A percentile compares a stretch with the other conserved stretches of the same genome.
phyloP scores from a whole-genome alignment of 1,139 yeast genomes.

The Hansenula sp. region DNA sequence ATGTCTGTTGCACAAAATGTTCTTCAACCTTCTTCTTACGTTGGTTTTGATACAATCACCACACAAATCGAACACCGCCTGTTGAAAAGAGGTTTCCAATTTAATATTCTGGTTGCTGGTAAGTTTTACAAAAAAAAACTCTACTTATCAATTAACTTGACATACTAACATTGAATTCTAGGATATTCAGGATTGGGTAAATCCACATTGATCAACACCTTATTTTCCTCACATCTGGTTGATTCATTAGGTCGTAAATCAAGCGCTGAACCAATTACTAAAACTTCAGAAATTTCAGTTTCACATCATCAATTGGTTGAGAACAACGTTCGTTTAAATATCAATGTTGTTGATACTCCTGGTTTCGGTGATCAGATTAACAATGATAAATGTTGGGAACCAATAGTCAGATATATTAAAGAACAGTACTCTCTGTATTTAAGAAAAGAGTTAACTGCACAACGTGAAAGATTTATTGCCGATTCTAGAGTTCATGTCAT shows the following conservation, averaged over 20 bases:
- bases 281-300: slow-evolving; percentile 84
- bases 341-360: slow-evolving; percentile 92
- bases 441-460: slow-evolving; percentile 94
- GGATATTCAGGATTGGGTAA: slow-evolving; percentile 87
- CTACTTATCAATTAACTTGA: too few relatives aligned
- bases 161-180: too few relatives aligned
- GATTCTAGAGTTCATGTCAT: slow-evolving; percentile 97
- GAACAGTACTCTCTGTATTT: slow-evolving; percentile 93
- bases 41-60: slow-evolving; percentile 95
- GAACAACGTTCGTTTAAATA: slow-evolving; percentile 79
- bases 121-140: too few relatives aligned
- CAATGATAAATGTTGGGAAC: slow-evolving; percentile 97
- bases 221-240: slow-evolving; percentile 79
- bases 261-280: slow-evolving; percentile 63
- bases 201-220: slow-evolving; percentile 84
- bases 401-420: slow-evolving; percentile 88
- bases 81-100: slow-evolving; percentile 89
- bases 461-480: slow-evolving; percentile 75
- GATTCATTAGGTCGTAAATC: slow-evolving; percentile 66
- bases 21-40: slow-evolving; percentile 52
- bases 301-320: slow-evolving; percentile 69
- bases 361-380: slow-evolving; percentile 97
- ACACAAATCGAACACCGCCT: slow-evolving; percentile 91
- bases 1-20: slow-evolving; percentile 12
- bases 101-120: slow-evolving; percentile 92